phyloP scores from a whole-genome alignment of 108 stramenopile species.

The Aurantiochytrium sp. region DNA sequence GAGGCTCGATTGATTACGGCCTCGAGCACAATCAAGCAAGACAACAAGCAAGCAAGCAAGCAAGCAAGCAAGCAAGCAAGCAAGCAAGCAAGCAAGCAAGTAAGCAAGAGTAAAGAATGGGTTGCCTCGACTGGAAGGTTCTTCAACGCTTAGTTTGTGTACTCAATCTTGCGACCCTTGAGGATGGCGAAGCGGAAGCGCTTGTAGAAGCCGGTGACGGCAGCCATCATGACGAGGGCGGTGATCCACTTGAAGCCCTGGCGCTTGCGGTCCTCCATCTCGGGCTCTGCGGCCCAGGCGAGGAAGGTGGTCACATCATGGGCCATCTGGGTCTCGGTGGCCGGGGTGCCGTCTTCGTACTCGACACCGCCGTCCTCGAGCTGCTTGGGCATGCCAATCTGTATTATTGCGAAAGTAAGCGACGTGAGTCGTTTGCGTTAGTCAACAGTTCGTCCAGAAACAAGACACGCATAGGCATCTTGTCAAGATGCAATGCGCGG shows the following conservation, averaged over 20 bases:
- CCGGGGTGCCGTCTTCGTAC: constrained; percentile 92
- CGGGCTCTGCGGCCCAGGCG: constrained; percentile 80
- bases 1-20: no score
- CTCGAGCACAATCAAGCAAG: no score
- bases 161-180: constrained; percentile 92
- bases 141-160: constrained; percentile 60
- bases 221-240: constrained; percentile 66
- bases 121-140: not conserved
- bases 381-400: constrained; percentile 96
- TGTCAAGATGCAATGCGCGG: not conserved
- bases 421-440: not conserved
- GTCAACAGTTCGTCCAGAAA: not conserved
- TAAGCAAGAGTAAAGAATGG: no score
- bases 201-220: constrained; percentile 89
- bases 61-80: no score
- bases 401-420: not conserved
- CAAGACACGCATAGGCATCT: not conserved
- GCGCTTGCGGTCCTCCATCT: constrained; percentile 92
- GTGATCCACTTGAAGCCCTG: constrained; percentile 70
- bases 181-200: constrained; percentile 89
- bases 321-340: constrained; percentile 73
- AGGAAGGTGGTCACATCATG: constrained; percentile 49
- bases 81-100: no score
- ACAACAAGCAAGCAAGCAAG: no score
- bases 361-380: constrained; percentile 90